Evolutionary conservation across 768 basidiomycete species (phyloP).

Genomic region (Collybia nuda): DNA sequence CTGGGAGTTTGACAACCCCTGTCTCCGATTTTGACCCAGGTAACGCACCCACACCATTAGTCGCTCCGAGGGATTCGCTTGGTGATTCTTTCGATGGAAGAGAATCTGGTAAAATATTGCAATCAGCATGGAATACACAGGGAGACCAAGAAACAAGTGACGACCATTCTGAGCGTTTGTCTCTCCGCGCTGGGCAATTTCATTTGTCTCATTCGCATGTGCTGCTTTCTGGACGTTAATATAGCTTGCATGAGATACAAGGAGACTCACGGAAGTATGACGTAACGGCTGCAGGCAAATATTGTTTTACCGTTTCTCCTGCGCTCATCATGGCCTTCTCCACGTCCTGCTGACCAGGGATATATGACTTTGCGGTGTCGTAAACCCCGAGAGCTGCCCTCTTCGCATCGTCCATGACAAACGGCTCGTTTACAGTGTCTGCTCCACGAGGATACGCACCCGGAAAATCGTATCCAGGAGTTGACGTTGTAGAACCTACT

Average conservation of each 20-base stretch:
- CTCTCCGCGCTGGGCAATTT: too few relatives aligned
- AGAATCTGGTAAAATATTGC: too few relatives aligned
- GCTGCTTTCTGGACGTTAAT: too few relatives aligned
- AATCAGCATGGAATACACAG: too few relatives aligned
- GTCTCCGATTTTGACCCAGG: not conserved
- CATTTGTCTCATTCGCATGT: too few relatives aligned
- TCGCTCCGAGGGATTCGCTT: too few relatives aligned
- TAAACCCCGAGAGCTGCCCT: slow-evolving; percentile 3
- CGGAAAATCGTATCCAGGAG: slow-evolving; percentile 13
- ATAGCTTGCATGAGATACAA: too few relatives aligned
- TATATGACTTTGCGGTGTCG: slow-evolving; percentile 17
- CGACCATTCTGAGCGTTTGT: too few relatives aligned
- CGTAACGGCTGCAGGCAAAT: slow-evolving; percentile 12
- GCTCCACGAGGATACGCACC: slow-evolving; percentile 14
- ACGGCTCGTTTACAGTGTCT: not conserved
- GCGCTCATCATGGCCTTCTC: slow-evolving; percentile 17
- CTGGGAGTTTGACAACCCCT: not conserved
- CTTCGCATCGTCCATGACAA: not conserved
- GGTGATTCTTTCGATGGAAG: too few relatives aligned
- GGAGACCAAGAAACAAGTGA: too few relatives aligned
- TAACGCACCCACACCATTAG: not conserved
- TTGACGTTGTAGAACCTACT: not conserved
- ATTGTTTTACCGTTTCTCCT: slow-evolving; percentile 17
- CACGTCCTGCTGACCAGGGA: slow-evolving; percentile 20
- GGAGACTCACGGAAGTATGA: slow-evolving; percentile 15